A percentile compares a stretch with the other conserved stretches of the same genome.
These are phyloP conservation scores for Stylosanthes scabra DNA, from an alignment of 331 rosid species.

Conservation along the genomic window DNA sequence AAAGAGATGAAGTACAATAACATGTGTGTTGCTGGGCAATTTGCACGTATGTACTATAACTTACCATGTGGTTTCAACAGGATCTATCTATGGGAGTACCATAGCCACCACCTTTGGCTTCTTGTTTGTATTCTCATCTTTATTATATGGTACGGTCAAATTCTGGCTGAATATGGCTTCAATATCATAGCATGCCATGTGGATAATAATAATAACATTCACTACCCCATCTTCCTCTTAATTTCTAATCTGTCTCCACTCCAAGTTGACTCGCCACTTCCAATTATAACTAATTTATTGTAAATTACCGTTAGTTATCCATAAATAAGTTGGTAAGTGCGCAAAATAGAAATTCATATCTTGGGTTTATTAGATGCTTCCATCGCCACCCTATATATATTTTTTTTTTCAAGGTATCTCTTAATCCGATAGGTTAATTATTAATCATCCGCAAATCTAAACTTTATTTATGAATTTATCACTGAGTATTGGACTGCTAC, in stretches of 20 bases:
- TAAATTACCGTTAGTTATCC: no score
- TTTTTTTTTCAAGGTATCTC: no score
- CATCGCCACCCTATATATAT: no score
- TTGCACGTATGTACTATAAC: no score
- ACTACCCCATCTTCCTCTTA: constrained; percentile 24
- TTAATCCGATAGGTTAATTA: no score
- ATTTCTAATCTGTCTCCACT: neutral
- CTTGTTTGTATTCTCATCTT: constrained; percentile 29
- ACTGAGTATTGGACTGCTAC: no score
- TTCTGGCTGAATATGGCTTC: neutral
- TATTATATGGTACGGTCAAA: neutral
- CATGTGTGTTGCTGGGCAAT: constrained; percentile 7
- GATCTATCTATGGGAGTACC: neutral
- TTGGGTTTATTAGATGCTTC: no score
- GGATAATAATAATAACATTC: constrained; percentile 2
- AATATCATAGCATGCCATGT: constrained; percentile 28
- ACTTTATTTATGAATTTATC: no score
- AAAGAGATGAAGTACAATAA: neutral
- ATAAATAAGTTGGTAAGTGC: no score
- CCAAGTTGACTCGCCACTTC: constrained; percentile 22
- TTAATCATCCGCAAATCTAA: no score
- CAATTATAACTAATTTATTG: neutral
- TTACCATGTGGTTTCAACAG: constrained; percentile 4
- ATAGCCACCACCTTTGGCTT: constrained; percentile 36
- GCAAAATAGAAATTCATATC: no score